Conservation (phyloP, 805 yeast genomes). For the Candida insectorum region DNA sequence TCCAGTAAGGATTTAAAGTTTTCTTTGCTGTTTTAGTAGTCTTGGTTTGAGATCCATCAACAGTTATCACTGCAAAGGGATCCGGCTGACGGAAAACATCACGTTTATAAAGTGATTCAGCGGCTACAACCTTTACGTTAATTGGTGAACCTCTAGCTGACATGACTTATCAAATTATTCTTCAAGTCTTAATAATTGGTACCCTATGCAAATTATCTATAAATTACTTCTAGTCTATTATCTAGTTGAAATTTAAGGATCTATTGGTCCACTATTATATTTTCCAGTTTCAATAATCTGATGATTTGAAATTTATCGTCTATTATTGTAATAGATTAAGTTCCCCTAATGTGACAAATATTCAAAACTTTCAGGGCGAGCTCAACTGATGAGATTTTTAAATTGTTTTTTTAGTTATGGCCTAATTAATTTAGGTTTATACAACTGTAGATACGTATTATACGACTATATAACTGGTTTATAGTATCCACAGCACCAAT, state of each 20-base stretch:
- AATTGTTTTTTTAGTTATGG: too few relatives aligned
- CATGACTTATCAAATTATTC: conserved; percentile 5
- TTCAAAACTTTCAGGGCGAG: too few relatives aligned
- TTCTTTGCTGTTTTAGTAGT: conserved; percentile 91
- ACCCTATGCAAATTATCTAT: not conserved
- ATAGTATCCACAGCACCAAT: too few relatives aligned
- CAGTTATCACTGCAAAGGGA: conserved; percentile 95
- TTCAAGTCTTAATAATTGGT: not conserved
- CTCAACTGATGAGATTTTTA: too few relatives aligned
- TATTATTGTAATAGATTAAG: too few relatives aligned
- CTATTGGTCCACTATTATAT: too few relatives aligned
- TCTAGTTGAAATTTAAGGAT: not conserved
- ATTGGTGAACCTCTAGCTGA: conserved; percentile 25
- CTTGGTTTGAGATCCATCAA: conserved; percentile 96
- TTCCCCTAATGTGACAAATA: too few relatives aligned
- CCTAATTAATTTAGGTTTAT: too few relatives aligned
- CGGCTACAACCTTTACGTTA: conserved; percentile 82
- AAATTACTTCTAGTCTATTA: conserved; percentile 1
- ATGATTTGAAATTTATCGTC: too few relatives aligned
- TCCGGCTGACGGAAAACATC: conserved; percentile 96
- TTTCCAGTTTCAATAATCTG: too few relatives aligned
- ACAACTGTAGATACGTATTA: too few relatives aligned
- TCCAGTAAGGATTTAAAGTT: conserved; percentile 97
- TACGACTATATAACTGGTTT: too few relatives aligned
- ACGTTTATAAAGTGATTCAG: conserved; percentile 91